Evolutionary conservation across 2,329 filamentous ascomycete genomes (phyloP).

Genomic region (Lasiodiplodia citricola): DNA sequence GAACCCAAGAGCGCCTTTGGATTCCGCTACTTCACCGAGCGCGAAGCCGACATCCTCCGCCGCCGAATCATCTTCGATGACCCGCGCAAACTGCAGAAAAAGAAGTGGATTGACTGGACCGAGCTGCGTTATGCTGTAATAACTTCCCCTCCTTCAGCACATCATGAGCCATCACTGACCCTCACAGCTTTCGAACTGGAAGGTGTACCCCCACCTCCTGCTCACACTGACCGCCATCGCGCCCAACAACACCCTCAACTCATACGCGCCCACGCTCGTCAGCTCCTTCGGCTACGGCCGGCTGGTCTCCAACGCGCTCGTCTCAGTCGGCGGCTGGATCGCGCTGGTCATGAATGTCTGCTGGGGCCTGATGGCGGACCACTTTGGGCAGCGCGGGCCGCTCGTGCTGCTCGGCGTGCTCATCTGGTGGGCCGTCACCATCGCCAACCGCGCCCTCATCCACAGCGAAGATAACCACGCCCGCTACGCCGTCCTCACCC

Average conservation of each 20-base stretch:
- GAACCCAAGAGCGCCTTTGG: conserved; percentile 52
- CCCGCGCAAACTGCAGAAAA: conserved; percentile 25
- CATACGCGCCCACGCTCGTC: conserved; percentile 41
- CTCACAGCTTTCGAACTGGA: conserved; percentile 34
- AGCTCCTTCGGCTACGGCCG: conserved; percentile 34
- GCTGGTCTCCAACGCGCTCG: conserved; percentile 39
- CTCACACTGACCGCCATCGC: conserved; percentile 41
- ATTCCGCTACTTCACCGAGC: conserved; percentile 44
- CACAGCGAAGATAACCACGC: conserved; percentile 8
- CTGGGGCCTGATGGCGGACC: conserved; percentile 28
- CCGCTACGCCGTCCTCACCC: conserved; percentile 25
- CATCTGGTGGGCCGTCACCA: conserved; percentile 27
- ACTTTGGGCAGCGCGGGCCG: conserved; percentile 21
- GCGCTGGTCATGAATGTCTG: conserved; percentile 30
- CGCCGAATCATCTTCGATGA: conserved; percentile 26
- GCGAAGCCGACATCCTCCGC: conserved; percentile 52
- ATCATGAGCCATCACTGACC: conserved; percentile 25
- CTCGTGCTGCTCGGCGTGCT: conserved; percentile 23
- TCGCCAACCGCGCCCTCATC: conserved; percentile 23
- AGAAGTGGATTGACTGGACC: conserved; percentile 16
- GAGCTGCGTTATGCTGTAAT: conserved; percentile 23
- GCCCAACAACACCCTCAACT: conserved; percentile 38
- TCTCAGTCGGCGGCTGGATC: conserved; percentile 41
- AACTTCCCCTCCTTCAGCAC: background rate
- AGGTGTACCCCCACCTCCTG: conserved; percentile 40